Base-by-base conservation (phyloP, 2,329 filamentous ascomycete genomes). In the Orbilia brochopaga region DNA sequence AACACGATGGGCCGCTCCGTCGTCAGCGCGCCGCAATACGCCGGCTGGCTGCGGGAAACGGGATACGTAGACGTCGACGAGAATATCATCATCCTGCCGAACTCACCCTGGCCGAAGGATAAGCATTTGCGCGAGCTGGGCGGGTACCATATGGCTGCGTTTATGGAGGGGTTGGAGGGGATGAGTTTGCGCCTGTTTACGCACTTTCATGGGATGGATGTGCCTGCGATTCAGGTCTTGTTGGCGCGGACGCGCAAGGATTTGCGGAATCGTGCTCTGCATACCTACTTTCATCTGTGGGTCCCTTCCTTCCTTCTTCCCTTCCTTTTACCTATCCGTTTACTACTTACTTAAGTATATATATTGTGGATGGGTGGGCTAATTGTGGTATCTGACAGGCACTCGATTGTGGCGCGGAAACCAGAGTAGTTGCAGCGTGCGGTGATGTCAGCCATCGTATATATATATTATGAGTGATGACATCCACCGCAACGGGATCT, bases 161-260 rank as follows among this genome's bases (percentile, higher is more conserved):
- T 85, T 50, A 77, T 83, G 1, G 82, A 84, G 73, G 83, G 82
- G 11, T 76, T 84, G 13, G 81, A 84, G 73, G 83, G 82, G 5
- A 84, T 85, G 69, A 81, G 82, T 2, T 77, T 85, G 52, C 83
- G 83, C 0, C 82, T 83, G n/a, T 78, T 85, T 75, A 84, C 83
- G 1, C 27, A 32, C 27, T 81, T 82, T 0, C 76, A 85, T 61
- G 79, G 79, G 1, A 85, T 83, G 83, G 79, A 78, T 21, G 79
- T 79, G 27, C 81, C 83, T 42, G 78, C 84, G 67, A 82, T 84
- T 11, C 82, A 85, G 73, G 73, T 82, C 13, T 83, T 83, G 73
- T 79, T 85, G 11, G 78, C 83, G 11, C 78, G 81, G 23, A 82
- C 84, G 15, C 78, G 82, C 70, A 82, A 79, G 69, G 82, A 81